Evolutionary conservation across 345 rosid species (phyloP).

Genomic region (Durio zibethinus): DNA sequence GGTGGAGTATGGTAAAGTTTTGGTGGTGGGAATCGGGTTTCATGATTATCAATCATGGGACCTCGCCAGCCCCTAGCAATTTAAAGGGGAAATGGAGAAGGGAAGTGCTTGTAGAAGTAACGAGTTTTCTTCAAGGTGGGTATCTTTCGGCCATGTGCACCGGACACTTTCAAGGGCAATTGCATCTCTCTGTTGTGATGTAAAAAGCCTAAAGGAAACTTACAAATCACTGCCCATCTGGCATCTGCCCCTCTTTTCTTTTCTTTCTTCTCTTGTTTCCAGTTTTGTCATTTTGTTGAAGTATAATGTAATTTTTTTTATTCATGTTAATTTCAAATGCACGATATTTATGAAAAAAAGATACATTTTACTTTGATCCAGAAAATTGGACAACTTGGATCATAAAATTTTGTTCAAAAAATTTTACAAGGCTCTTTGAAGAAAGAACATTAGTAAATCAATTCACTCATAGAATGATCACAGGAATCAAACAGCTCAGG

Average conservation of each 20-base stretch:
- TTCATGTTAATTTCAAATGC: background rate
- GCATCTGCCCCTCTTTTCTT: background rate
- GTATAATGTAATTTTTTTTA: background rate
- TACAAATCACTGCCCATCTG: constrained; percentile 3
- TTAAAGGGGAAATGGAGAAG: background rate
- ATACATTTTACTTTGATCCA: background rate
- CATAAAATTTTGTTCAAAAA: background rate
- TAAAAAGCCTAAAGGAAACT: constrained; percentile 27
- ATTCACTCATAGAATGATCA: constrained; percentile 36
- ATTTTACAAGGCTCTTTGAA: constrained; percentile 14
- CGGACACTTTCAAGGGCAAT: constrained; percentile 45
- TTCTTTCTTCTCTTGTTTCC: background rate
- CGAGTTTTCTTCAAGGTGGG: constrained; percentile 29
- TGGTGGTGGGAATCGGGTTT: no score
- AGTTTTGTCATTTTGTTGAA: constrained; percentile 31
- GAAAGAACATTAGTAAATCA: constrained; percentile 21
- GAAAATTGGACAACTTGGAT: background rate
- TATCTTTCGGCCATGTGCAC: constrained; percentile 30
- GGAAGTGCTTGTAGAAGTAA: constrained; percentile 6
- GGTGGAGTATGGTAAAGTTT: no score
- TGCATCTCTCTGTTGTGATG: constrained; percentile 33
- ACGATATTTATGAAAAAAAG: background rate
- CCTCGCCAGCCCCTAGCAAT: background rate
- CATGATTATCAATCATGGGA: constrained; percentile 13
- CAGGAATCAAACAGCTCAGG: constrained; percentile 35